Evolutionary conservation across 2,329 filamentous ascomycete genomes (phyloP).

Genomic region (Aspergillus versicolor): DNA sequence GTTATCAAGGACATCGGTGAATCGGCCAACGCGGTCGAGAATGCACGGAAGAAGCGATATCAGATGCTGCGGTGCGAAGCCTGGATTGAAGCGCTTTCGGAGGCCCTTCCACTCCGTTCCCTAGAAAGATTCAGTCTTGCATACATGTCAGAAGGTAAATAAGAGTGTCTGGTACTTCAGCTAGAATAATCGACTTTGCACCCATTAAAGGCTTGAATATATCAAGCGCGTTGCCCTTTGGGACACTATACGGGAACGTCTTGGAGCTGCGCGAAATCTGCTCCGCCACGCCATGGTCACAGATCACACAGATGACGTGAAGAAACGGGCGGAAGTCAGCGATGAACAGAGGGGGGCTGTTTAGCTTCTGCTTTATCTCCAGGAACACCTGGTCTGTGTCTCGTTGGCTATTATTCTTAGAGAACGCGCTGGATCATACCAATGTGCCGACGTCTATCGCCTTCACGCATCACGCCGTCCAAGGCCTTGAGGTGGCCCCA

Average conservation of each 20-base stretch:
- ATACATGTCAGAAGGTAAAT: too few species aligned
- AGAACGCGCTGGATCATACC: background rate
- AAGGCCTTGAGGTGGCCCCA: background rate
- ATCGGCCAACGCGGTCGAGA: conserved; percentile 25
- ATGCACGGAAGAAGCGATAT: conserved; percentile 27
- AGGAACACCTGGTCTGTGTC: background rate
- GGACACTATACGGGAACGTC: conserved; percentile 18
- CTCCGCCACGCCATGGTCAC: conserved; percentile 20
- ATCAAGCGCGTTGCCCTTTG: conserved; percentile 10
- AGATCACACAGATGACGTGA: conserved; percentile 10
- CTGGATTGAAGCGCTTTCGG: conserved; percentile 32
- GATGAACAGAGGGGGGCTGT: background rate
- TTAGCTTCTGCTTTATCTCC: background rate
- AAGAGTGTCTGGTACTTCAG: too few species aligned
- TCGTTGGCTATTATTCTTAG: background rate
- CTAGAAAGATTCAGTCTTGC: conserved; percentile 12
- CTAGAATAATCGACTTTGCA: background rate
- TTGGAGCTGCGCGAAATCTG: conserved; percentile 14
- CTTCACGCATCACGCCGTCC: background rate
- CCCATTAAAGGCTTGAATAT: conserved; percentile 9
- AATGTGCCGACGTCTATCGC: background rate
- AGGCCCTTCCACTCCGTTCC: conserved; percentile 29
- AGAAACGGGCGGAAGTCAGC: conserved; percentile 15
- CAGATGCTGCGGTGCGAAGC: conserved; percentile 29
- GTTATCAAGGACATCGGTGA: conserved; percentile 22